A percentile compares a stretch with the other conserved stretches of the same genome.
phyloP scores from a whole-genome alignment of 176 grass and related monocot genomes.

The Themeda triandra region DNA sequence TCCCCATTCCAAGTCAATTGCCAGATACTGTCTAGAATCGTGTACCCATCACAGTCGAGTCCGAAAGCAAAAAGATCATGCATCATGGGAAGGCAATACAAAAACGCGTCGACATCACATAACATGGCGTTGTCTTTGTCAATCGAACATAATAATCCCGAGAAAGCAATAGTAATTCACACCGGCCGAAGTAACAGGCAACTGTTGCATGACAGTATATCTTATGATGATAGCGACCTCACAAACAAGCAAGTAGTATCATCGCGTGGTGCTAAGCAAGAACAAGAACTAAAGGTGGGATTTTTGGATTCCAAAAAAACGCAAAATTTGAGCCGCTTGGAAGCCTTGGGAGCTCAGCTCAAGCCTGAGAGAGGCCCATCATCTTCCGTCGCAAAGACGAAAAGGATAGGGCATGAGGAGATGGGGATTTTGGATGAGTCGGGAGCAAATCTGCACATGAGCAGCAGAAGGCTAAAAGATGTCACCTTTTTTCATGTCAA shows the following conservation, averaged over 20 bases:
- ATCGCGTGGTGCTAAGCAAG: constrained; percentile 16
- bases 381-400: not conserved
- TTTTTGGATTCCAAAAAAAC: not conserved
- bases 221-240: constrained; percentile 12
- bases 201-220: constrained; percentile 36
- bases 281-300: not conserved
- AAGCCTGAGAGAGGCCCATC: not conserved
- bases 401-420: constrained; percentile 8
- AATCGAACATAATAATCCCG: constrained; percentile 23
- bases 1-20: constrained; percentile 27
- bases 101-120: constrained; percentile 26
- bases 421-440: not conserved
- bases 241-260: constrained; percentile 18
- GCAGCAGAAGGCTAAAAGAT: not conserved
- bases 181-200: constrained; percentile 25
- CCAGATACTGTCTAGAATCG: constrained; percentile 5
- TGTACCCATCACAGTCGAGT: constrained; percentile 12
- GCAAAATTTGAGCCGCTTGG: constrained; percentile 15
- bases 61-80: constrained; percentile 21
- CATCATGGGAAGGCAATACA: constrained; percentile 8
- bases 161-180: constrained; percentile 30
- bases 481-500: constrained; percentile 18
- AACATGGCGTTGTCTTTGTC: constrained; percentile 36
- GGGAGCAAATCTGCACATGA: constrained; percentile 20
- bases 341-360: not conserved